Conservation (phyloP, 2,329 filamentous ascomycete species). For the Monosporascus sp. region DNA sequence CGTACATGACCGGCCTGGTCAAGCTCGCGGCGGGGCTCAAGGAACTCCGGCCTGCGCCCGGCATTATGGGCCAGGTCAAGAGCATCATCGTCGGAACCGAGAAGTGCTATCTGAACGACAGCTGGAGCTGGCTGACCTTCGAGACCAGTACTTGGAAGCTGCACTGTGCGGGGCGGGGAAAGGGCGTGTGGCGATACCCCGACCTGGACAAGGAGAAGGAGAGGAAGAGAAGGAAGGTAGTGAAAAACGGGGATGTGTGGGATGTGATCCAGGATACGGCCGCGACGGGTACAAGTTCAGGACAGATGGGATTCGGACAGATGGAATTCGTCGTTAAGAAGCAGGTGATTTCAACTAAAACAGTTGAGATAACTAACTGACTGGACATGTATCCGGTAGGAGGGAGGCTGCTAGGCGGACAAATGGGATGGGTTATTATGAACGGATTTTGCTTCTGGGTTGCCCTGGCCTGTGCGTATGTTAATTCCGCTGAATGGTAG, state of each 20-base stretch:
- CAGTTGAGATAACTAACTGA: no score
- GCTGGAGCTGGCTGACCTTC: conserved; percentile 40
- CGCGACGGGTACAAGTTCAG: no score
- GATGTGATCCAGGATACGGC: no score
- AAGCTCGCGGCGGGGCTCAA: conserved; percentile 38
- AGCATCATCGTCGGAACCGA: conserved; percentile 34
- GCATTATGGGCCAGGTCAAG: conserved; percentile 40
- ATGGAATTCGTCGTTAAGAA: no score
- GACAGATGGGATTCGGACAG: no score
- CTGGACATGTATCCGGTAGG: no score
- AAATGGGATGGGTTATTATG: no score
- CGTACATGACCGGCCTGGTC: conserved; percentile 36
- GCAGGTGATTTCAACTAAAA: no score
- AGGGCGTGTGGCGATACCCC: neutral
- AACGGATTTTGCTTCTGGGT: no score
- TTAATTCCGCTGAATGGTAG: no score
- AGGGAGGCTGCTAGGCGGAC: no score
- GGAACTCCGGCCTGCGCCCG: conserved; percentile 39
- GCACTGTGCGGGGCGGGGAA: neutral
- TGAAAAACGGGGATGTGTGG: neutral
- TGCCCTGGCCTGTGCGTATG: no score
- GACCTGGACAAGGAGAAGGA: neutral
- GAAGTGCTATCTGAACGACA: conserved; percentile 41
- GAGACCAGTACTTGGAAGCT: conserved; percentile 31
- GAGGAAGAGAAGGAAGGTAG: neutral